Evolutionary conservation across 179 eudicot species (phyloP).

Genomic region (Vitellaria paradoxa): DNA sequence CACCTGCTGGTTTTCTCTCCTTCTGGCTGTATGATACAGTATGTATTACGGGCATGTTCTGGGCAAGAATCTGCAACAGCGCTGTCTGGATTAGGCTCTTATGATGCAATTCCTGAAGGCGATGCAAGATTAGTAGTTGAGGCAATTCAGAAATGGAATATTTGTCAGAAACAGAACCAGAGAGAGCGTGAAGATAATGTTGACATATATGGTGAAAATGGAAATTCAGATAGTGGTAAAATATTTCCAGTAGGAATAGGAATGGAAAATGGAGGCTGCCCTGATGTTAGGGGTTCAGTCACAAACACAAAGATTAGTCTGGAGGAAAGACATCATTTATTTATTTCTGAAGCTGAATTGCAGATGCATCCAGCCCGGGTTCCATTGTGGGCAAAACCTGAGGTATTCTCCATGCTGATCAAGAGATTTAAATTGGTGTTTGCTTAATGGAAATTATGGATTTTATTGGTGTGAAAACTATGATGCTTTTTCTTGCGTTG

Average conservation of each 20-base stretch:
- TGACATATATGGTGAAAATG: slow-evolving; percentile 78
- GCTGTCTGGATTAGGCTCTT: slow-evolving; percentile 26
- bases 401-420: slow-evolving; percentile 40
- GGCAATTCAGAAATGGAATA: slow-evolving; percentile 80
- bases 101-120: slow-evolving; percentile 36
- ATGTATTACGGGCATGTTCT: slow-evolving; percentile 46
- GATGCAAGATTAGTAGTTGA: slow-evolving; percentile 63
- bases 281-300: slow-evolving; percentile 23
- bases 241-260: slow-evolving; percentile 38
- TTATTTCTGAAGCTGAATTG: slow-evolving; percentile 73
- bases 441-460: neutral
- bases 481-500: slow-evolving; percentile 3
- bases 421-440: neutral
- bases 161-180: slow-evolving; percentile 59
- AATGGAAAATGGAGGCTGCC: slow-evolving; percentile 28
- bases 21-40: slow-evolving; percentile 64
- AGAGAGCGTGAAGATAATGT: slow-evolving; percentile 53
- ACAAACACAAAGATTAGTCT: slow-evolving; percentile 26
- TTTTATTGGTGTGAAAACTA: slow-evolving; percentile 2
- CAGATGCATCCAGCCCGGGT: slow-evolving; percentile 57
- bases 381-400: slow-evolving; percentile 66
- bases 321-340: slow-evolving; percentile 65
- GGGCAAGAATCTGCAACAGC: slow-evolving; percentile 34
- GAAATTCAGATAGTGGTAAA: slow-evolving; percentile 43
- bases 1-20: slow-evolving; percentile 71